A percentile compares a stretch with the other conserved stretches of the same genome.
Evolutionary conservation across 2,329 filamentous ascomycete genomes (phyloP).

Genomic region (Penicillium sp.): DNA sequence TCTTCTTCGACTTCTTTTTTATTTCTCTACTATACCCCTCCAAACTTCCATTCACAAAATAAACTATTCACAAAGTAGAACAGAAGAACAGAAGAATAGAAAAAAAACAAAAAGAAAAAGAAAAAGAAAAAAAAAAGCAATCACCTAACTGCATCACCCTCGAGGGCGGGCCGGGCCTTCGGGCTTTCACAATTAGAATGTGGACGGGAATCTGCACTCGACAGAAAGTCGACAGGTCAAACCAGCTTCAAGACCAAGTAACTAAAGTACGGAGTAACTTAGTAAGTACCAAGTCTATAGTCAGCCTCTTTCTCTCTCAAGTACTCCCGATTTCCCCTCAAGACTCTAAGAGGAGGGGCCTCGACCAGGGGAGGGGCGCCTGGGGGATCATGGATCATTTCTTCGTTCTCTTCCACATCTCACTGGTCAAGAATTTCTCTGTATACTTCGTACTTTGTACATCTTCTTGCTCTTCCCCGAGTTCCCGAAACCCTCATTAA

Average conservation of each 20-base stretch:
- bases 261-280: too few relatives aligned
- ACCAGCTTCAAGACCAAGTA: background rate
- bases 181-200: constrained; percentile 26
- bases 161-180: constrained; percentile 38
- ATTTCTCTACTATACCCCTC: background rate
- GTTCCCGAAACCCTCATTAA: too few relatives aligned
- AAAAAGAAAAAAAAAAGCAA: constrained; percentile 5
- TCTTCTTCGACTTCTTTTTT: background rate
- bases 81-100: background rate
- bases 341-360: background rate
- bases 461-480: too few relatives aligned
- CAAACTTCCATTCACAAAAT: background rate
- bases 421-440: background rate
- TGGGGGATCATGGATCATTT: background rate
- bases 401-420: constrained; percentile 1
- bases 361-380: background rate
- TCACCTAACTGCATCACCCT: constrained; percentile 22
- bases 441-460: too few relatives aligned
- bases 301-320: too few relatives aligned
- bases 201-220: constrained; percentile 34
- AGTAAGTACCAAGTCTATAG: too few relatives aligned
- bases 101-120: background rate
- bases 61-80: background rate
- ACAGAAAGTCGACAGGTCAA: constrained; percentile 17
- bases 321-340: background rate